A percentile compares a stretch with the other conserved stretches of the same genome.
Evolutionary conservation across 495 filamentous ascomycete species (phyloP).

Genomic region (Copromyces sp.): DNA sequence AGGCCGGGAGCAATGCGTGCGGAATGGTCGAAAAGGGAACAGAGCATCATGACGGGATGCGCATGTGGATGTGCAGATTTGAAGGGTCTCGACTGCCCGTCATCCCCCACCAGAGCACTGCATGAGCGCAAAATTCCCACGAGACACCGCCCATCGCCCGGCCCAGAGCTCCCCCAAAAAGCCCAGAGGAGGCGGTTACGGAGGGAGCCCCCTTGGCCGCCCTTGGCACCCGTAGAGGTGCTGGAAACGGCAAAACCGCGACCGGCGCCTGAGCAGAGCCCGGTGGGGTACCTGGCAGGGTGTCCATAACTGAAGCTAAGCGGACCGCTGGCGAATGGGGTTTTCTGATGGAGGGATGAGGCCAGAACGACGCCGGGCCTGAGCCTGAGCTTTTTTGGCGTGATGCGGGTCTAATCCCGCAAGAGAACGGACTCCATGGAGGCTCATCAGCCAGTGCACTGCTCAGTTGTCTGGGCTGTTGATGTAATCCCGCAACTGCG

Average conservation of each 20-base stretch:
- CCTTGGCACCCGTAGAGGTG: background rate
- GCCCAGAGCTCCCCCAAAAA: background rate
- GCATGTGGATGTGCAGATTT: background rate
- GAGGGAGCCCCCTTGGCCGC: background rate
- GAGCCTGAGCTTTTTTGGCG: background rate
- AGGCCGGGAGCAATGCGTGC: background rate
- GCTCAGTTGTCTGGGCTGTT: background rate
- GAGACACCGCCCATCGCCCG: background rate
- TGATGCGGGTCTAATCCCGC: constrained; percentile 6
- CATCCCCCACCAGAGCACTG: background rate
- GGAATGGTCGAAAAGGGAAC: background rate
- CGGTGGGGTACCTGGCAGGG: constrained; percentile 23
- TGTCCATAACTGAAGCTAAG: constrained; percentile 3
- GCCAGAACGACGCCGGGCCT: background rate
- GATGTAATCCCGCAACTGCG: background rate
- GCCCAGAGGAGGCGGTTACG: background rate
- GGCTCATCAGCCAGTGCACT: background rate
- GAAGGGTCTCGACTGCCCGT: background rate
- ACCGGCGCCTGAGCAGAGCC: background rate
- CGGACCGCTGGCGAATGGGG: constrained; percentile 7
- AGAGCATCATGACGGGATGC: background rate
- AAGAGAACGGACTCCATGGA: background rate
- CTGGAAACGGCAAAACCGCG: background rate
- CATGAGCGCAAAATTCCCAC: background rate
- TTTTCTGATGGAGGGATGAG: background rate